A percentile compares a stretch with the other conserved stretches of the same genome.
Evolutionary conservation across 2,329 filamentous ascomycete genomes (phyloP).

Genomic region (Gyromitra esculenta): DNA sequence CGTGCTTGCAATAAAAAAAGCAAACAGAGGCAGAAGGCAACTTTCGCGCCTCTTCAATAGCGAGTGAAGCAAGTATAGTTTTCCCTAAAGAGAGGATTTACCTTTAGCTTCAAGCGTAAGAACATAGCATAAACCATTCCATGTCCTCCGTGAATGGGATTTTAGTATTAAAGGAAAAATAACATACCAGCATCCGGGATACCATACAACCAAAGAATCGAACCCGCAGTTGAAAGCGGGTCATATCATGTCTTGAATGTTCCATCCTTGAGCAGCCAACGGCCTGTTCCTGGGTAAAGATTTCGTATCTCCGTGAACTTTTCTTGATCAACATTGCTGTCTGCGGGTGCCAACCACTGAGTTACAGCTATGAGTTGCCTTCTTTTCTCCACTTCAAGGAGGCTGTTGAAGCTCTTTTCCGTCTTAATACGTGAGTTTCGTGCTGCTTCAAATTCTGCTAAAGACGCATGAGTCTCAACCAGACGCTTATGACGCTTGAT

Average conservation of each 20-base stretch:
- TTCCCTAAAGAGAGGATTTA: conserved; percentile 60
- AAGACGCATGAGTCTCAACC: conserved; percentile 59
- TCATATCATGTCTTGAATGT: conserved; percentile 57
- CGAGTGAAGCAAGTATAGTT: conserved; percentile 61
- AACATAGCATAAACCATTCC: background rate
- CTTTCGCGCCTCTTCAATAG: conserved; percentile 59
- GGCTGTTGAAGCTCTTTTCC: conserved; percentile 51
- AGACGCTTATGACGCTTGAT: conserved; percentile 58
- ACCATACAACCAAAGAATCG: conserved; percentile 61
- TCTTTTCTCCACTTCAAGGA: conserved; percentile 51
- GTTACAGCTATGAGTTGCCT: conserved; percentile 49
- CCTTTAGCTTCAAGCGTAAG: conserved; percentile 25
- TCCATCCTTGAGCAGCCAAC: conserved; percentile 59
- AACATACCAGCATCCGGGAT: conserved; percentile 61
- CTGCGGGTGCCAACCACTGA: conserved; percentile 55
- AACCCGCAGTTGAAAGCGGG: conserved; percentile 31
- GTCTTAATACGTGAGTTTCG: conserved; percentile 53
- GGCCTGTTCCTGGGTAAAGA: conserved; percentile 56
- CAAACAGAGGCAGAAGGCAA: conserved; percentile 56
- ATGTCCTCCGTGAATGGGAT: background rate
- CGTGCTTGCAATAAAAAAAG: conserved; percentile 63
- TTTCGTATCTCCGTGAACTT: conserved; percentile 44
- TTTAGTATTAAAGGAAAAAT: background rate
- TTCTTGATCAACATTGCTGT: conserved; percentile 56
- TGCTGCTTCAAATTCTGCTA: conserved; percentile 58